Percentiles rank a stretch among this genome's conserved stretches.
phyloP scores from a whole-genome alignment of 805 yeast species.

The Candida silvatica region DNA sequence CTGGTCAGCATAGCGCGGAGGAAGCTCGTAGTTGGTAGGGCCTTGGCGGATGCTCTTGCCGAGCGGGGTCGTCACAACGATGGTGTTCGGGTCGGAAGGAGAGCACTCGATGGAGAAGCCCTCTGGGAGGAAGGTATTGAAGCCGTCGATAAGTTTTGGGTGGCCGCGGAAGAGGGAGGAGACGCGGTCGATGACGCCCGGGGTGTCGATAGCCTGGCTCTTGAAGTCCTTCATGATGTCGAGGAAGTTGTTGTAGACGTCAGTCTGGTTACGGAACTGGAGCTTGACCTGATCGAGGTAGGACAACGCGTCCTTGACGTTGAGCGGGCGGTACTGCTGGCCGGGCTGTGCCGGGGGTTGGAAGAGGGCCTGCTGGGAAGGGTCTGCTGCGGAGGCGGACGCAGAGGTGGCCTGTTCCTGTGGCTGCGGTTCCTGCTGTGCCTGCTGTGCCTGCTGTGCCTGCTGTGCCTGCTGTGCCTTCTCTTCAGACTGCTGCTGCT shows the following conservation, averaged over 20 bases:
- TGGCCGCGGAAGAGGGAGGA: constrained; percentile 87
- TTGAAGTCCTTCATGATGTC: constrained; percentile 99
- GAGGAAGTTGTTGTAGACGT: constrained; percentile 89
- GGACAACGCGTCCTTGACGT: constrained; percentile 92
- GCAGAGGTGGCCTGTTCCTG: constrained; percentile 1
- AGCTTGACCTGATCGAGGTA: constrained; percentile 93
- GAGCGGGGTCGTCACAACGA: constrained; percentile 90
- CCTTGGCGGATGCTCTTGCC: constrained; percentile 77
- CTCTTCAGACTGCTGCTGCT: neutral
- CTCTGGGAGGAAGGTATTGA: constrained; percentile 94
- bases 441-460: constrained; percentile 1
- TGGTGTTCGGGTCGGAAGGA: constrained; percentile 85
- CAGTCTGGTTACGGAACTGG: constrained; percentile 88
- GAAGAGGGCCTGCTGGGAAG: constrained; percentile 5
- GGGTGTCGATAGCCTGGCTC: constrained; percentile 92
- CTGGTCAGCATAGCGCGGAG: constrained; percentile 6
- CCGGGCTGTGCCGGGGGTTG: constrained; percentile 18
- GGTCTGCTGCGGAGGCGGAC: constrained; percentile 6
- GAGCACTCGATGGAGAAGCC: constrained; percentile 94
- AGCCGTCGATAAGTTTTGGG: constrained; percentile 91
- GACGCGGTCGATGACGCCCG: constrained; percentile 96
- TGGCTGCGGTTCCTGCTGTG: neutral
- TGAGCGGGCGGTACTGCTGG: constrained; percentile 63
- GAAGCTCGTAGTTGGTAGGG: constrained; percentile 19
- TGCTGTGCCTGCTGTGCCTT: neutral